These are phyloP conservation scores for Coemansia sp. DNA, from an alignment of 192 early-diverging fungal species.

Conservation along the genomic window DNA sequence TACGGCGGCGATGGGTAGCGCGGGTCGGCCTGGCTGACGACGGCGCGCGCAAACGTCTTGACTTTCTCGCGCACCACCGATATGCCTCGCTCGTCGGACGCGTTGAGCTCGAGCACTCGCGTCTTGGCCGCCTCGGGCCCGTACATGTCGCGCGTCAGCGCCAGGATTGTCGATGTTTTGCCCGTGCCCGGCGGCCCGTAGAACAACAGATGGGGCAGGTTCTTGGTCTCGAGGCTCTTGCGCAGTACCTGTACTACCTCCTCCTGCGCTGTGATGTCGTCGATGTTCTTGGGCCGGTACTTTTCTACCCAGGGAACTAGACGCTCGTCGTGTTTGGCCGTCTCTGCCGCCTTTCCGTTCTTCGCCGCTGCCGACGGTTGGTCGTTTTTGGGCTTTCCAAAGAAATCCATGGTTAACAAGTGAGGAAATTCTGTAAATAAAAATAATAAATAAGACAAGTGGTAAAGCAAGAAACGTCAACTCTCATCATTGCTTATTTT, in stretches of 20 bases:
- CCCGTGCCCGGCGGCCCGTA: constrained; percentile 99
- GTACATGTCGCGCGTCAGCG: constrained; percentile 64
- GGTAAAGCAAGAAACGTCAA: not conserved
- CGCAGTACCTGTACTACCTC: constrained; percentile 82
- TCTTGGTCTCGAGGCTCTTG: constrained; percentile 83
- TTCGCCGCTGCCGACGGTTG: constrained; percentile 3
- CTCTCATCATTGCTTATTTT: not conserved
- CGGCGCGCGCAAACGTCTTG: constrained; percentile 86
- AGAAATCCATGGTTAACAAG: constrained; percentile 41
- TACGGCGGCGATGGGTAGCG: constrained; percentile 74
- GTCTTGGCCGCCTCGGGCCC: constrained; percentile 76
- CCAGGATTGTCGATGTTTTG: constrained; percentile 95
- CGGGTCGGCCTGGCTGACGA: constrained; percentile 53
- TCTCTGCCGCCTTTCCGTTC: not conserved
- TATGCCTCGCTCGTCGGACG: constrained; percentile 98
- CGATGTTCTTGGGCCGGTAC: constrained; percentile 88
- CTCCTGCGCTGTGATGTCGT: constrained; percentile 88
- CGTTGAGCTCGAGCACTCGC: constrained; percentile 92
- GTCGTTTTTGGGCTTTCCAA: constrained; percentile 21
- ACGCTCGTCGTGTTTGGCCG: constrained; percentile 3
- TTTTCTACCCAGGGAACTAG: constrained; percentile 87
- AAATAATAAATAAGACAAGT: constrained; percentile 1
- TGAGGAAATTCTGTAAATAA: not conserved
- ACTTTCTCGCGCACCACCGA: constrained; percentile 88
- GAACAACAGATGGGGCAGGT: constrained; percentile 94